Percentiles rank a stretch among this genome's conserved stretches.
phyloP scores from a whole-genome alignment of 202 grass and related monocot genomes.

The Setaria italica region DNA sequence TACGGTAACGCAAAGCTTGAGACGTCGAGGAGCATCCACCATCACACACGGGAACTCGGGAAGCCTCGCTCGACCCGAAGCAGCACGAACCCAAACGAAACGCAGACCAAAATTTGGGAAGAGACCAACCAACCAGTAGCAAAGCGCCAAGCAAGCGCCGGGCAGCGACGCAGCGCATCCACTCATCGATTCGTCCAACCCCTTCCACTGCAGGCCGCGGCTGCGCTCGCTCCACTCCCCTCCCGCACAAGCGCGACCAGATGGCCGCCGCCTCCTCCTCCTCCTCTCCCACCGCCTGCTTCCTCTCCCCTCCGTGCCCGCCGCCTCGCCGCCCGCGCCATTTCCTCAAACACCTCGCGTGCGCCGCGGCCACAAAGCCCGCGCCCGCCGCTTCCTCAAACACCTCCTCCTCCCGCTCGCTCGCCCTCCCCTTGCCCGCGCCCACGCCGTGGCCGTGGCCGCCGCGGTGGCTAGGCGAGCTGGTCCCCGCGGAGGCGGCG shows the following conservation, averaged over 20 bases:
- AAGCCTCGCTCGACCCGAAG: background rate
- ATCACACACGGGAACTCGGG: too few relatives aligned
- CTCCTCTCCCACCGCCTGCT: constrained; percentile 47
- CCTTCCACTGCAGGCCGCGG: constrained; percentile 21
- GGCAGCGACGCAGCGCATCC: constrained; percentile 37
- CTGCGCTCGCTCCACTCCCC: constrained; percentile 27
- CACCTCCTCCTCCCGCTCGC: background rate
- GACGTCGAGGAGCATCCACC: too few relatives aligned
- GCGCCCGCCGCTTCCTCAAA: background rate
- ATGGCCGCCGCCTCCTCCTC: constrained; percentile 47
- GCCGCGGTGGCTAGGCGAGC: constrained; percentile 34
- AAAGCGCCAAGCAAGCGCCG: constrained; percentile 12
- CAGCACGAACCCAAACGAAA: constrained; percentile 26
- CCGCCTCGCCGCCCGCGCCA: constrained; percentile 46
- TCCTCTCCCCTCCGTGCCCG: constrained; percentile 55
- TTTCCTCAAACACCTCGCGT: constrained; percentile 35
- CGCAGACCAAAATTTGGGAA: background rate
- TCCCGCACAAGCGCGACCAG: background rate
- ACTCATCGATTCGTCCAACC: constrained; percentile 32
- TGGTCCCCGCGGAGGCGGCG: constrained; percentile 40
- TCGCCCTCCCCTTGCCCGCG: constrained; percentile 8
- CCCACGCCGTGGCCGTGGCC: background rate
- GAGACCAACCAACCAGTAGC: background rate
- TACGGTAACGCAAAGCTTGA: too few relatives aligned
- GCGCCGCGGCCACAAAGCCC: constrained; percentile 30